phyloP scores from a whole-genome alignment of 441 rosid species.

The Mallotus japonicus region DNA sequence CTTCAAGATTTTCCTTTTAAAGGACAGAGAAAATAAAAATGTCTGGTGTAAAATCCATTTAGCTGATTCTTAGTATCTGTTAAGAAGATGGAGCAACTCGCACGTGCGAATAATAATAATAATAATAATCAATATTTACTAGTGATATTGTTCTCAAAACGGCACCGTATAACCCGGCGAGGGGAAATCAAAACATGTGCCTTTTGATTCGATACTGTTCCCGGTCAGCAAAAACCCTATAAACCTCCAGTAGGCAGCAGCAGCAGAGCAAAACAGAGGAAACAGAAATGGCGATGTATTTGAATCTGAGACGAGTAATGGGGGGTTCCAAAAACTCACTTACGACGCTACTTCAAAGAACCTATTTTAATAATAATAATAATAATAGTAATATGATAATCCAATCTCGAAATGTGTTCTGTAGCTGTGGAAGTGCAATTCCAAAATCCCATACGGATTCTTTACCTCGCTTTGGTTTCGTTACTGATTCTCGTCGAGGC shows the following conservation, averaged over 20 bases:
- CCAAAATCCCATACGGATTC: conserved; percentile 10
- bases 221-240: background rate
- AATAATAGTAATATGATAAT: conserved; percentile 2
- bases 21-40: background rate
- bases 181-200: no score
- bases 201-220: no score
- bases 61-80: no score
- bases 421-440: background rate
- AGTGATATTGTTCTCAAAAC: no score
- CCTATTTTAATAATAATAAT: conserved; percentile 3
- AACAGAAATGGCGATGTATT: conserved; percentile 44
- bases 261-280: background rate
- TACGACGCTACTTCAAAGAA: conserved; percentile 30
- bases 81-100: no score
- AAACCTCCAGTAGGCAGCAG: background rate
- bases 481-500: conserved; percentile 52
- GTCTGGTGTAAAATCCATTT: background rate
- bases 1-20: no score
- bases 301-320: conserved; percentile 48
- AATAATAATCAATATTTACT: no score
- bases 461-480: conserved; percentile 31
- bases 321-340: conserved; percentile 33
- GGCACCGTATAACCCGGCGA: no score
- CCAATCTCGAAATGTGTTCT: conserved; percentile 32
- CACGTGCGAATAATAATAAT: no score